Percentiles rank a stretch among this genome's conserved stretches.
These are phyloP conservation scores for Onygenales sp. DNA, from an alignment of 2,329 filamentous ascomycete species.

Conservation along the genomic window DNA sequence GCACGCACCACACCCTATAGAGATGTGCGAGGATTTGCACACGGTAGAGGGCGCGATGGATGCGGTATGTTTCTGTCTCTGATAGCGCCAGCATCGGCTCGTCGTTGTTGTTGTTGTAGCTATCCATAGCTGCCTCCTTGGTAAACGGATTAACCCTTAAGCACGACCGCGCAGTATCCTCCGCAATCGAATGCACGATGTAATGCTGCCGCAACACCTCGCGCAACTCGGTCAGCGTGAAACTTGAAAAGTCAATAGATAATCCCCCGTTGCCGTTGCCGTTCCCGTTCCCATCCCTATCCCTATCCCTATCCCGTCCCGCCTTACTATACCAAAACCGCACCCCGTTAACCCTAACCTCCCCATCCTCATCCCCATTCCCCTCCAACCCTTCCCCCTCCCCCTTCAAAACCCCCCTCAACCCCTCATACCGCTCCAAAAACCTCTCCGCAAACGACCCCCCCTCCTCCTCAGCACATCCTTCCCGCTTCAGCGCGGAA, in stretches of 20 bases:
- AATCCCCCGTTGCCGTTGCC: not conserved
- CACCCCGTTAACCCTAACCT: no score
- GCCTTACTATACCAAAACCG: no score
- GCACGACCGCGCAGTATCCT: not conserved
- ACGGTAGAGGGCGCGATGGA: not conserved
- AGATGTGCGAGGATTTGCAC: not conserved
- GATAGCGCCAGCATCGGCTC: not conserved
- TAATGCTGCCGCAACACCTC: not conserved
- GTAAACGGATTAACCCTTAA: not conserved
- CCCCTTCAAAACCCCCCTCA: not conserved
- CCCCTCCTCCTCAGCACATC: not conserved
- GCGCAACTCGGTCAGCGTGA: not conserved
- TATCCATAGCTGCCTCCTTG: not conserved
- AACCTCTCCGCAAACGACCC: not conserved
- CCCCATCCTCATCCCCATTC: not conserved
- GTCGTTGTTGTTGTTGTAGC: not conserved
- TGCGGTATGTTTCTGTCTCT: not conserved
- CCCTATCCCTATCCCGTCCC: no score
- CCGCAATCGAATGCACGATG: not conserved
- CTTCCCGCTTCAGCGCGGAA: not conserved
- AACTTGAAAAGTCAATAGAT: not conserved
- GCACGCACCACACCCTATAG: not conserved
- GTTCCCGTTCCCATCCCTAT: no score
- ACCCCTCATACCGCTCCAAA: not conserved
- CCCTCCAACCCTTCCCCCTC: not conserved